Base-by-base conservation (phyloP, 1,284 basidiomycete species). In the Trametes versicolor region DNA sequence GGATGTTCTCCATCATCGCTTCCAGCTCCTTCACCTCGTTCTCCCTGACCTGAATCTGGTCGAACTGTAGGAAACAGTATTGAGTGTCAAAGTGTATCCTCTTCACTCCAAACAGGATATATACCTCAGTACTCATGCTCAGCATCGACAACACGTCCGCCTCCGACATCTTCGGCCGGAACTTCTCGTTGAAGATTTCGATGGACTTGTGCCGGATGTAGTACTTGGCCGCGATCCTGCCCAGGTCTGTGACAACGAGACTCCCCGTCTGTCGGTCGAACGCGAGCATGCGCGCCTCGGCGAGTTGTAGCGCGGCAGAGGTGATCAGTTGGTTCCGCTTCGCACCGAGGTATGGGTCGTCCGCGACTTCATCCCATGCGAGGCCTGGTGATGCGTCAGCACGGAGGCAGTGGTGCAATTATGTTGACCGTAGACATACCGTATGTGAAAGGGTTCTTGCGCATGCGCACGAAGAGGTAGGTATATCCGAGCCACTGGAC, bases 401-500 rank as follows among this genome's bases (percentile, higher is more conserved):
- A n/a, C 25, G 17, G 1, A 15, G 17, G 8, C 13, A 15, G 25
- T 13, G n/a, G 21, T 10, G 9, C 10, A 50, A 29, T 23, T 15
- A 15, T 19, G 7, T 2, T 17, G 48, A 29, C 29, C 8, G 29
- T 32, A 12, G 17, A 51, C 12, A 12, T 3, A 93, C 95, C 96
- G 74, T 99, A 99, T 58, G 94, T 83, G 69, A 93, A 88, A 0
- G 97, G 98, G 70, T 98, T 98, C 75, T 93, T 94, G 60, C 89
- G 86, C 96, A 99, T 98, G 50, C 98, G 88, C 2, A 99, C 97
- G 74, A 95, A 97, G 27, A 99, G 86, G 77, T 99, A 99, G 0
- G 98, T 99, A 76, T 98, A 99, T 13, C 97, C 94, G 49, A 99
- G 84, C 98, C 98, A 99, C 64, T 92, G 91, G 8, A 98, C 90